Evolutionary conservation across 1,284 basidiomycete genomes (phyloP), one percentile per base, ranked within the genome.

Genomic region (Microbotryomycetes sp.): DNA sequence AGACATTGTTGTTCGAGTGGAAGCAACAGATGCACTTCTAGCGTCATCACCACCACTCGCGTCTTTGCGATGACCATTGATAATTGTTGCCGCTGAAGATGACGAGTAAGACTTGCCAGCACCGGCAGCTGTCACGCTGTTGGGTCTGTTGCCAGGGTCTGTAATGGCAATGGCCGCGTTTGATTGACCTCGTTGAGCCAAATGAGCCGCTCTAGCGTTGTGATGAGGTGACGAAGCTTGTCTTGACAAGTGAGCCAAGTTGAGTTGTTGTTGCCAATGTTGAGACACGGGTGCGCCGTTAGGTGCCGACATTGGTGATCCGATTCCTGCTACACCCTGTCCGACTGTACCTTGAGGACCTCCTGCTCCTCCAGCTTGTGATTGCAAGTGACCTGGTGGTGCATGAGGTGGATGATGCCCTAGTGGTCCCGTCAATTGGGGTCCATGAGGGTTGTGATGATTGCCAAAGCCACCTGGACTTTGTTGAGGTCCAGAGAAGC

Each of bases 201-300:
- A 76, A 36, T 81, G 81, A 16, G 81, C 81, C 23, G 81, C 80
- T 26, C 81, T 74, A 16, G 81, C 81, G 28, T 81, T 79, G 68
- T 82, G 81, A 68, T 83, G 81, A 0, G 81, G 80, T 16, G 80
- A 76, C 7, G 76, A 76, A 2, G 80, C 77, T 52, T 78, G 74
- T 48, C 81, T 74, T n/a, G 80, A 81, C 42, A 71, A 65, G 49
- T 68, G 59, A 14, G 70, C 73, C 45, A 70, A 70, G 25, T 67
- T 52, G 52, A 74, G 69, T 53, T 76, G 74, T 58, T 75, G 73
- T 28, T 73, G 72, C 71, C 70, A 72, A 50, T 74, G 70, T 0
- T 66, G 45, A 7, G 70, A 64, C 32, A 65, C 49, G 19, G 67
- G 70, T 3, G 62, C 65, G 49, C 45, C 31, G 55, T 57, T 62